A percentile compares a stretch with the other conserved stretches of the same genome.
These are phyloP conservation scores for Balamuthia mandrillaris DNA, from an alignment of 208 protist genomes.

Conservation along the genomic window DNA sequence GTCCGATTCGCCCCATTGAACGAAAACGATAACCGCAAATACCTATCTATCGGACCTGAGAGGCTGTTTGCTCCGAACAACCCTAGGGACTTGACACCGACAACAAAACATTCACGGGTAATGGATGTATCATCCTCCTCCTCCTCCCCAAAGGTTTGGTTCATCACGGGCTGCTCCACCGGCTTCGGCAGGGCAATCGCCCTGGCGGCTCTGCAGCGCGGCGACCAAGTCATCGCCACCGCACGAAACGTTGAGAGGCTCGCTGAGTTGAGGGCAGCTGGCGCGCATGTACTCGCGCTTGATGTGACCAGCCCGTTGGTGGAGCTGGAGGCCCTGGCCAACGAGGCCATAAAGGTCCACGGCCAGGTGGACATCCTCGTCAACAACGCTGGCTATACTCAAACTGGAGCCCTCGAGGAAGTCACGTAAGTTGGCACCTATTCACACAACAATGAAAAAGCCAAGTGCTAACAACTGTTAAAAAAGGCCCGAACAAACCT, in stretches of 20 bases:
- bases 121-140: too few relatives aligned
- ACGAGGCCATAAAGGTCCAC: background rate
- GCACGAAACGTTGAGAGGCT: background rate
- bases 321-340: background rate
- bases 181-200: conserved; percentile 31
- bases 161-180: conserved; percentile 36
- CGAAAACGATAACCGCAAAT: too few relatives aligned
- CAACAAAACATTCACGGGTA: background rate
- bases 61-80: too few relatives aligned
- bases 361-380: conserved; percentile 29
- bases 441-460: background rate
- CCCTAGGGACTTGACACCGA: background rate
- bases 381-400: conserved; percentile 34
- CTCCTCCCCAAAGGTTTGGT: background rate
- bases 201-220: background rate
- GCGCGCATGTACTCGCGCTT: conserved; percentile 14
- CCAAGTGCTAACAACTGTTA: background rate
- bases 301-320: background rate
- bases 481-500: background rate
- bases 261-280: background rate
- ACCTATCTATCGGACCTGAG: too few relatives aligned
- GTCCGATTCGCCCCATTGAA: too few relatives aligned
- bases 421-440: background rate
- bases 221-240: conserved; percentile 41
- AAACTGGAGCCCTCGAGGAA: conserved; percentile 2